phyloP scores from a whole-genome alignment of 805 yeast genomes.

The Aciculoconidium aculeatum region DNA sequence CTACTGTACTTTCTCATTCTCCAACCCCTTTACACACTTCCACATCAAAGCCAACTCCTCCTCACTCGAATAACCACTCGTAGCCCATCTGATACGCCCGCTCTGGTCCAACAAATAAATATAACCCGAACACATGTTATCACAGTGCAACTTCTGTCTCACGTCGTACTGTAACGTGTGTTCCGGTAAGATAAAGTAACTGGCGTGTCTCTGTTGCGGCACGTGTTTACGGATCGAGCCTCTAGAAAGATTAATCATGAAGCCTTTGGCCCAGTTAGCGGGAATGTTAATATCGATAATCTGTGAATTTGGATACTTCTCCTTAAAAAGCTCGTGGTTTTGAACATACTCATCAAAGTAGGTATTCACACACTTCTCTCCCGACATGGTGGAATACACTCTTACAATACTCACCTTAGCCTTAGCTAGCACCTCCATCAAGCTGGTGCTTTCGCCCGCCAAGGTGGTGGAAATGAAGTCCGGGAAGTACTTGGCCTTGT shows the following conservation, averaged over 20 bases:
- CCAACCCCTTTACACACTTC: slow-evolving; percentile 58
- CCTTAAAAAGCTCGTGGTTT: slow-evolving; percentile 32
- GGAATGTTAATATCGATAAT: slow-evolving; percentile 73
- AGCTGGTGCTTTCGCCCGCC: slow-evolving; percentile 27
- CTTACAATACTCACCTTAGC: slow-evolving; percentile 60
- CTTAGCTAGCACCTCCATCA: slow-evolving; percentile 30
- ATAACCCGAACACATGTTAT: slow-evolving; percentile 79
- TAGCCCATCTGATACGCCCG: slow-evolving; percentile 84
- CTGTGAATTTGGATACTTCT: slow-evolving; percentile 50
- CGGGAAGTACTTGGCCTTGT: slow-evolving; percentile 76
- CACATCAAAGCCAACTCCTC: slow-evolving; percentile 60
- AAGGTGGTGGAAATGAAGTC: slow-evolving; percentile 60
- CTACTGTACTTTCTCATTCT: slow-evolving; percentile 40
- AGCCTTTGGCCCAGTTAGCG: slow-evolving; percentile 65
- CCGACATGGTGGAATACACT: slow-evolving; percentile 61
- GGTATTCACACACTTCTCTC: slow-evolving; percentile 58
- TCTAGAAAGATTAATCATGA: slow-evolving; percentile 44
- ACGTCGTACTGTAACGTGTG: slow-evolving; percentile 50
- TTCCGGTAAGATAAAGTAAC: slow-evolving; percentile 61
- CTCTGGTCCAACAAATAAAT: slow-evolving; percentile 69
- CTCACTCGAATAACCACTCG: slow-evolving; percentile 73
- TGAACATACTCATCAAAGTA: slow-evolving; percentile 41
- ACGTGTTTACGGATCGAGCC: slow-evolving; percentile 38
- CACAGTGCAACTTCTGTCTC: slow-evolving; percentile 56
- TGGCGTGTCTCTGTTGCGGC: slow-evolving; percentile 46